Percentiles rank a stretch among this genome's conserved stretches.
Conservation (phyloP, 768 basidiomycete species). For the Calvatia gigantea region DNA sequence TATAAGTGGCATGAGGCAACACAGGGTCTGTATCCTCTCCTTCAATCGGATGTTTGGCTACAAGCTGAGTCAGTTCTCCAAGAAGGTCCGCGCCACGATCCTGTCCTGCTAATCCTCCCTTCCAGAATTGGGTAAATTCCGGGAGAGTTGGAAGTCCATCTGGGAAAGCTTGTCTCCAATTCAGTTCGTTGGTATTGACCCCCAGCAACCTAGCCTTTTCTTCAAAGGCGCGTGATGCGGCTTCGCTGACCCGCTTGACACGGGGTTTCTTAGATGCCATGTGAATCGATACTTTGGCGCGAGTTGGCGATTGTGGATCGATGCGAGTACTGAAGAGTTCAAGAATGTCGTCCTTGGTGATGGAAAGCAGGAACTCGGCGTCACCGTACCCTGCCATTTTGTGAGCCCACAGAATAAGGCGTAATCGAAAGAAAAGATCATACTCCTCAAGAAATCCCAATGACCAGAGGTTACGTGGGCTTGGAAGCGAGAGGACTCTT, state of each 20-base stretch:
- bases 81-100: conserved; percentile 46
- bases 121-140: conserved; percentile 68
- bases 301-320: conserved; percentile 62
- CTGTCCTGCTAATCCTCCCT: conserved; percentile 34
- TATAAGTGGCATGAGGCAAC: conserved; percentile 49
- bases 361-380: conserved; percentile 53
- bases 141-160: conserved; percentile 54
- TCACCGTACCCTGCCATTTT: conserved; percentile 62
- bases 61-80: conserved; percentile 51
- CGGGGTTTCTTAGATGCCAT: conserved; percentile 67
- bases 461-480: conserved; percentile 72
- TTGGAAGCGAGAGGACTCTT: conserved; percentile 75
- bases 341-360: conserved; percentile 76
- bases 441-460: conserved; percentile 84
- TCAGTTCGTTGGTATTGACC: conserved; percentile 43
- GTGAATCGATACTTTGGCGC: conserved; percentile 85
- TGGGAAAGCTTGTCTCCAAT: conserved; percentile 49
- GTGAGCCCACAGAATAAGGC: conserved; percentile 11
- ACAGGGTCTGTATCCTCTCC: conserved; percentile 46
- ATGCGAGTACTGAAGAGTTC: conserved; percentile 65
- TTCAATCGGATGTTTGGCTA: conserved; percentile 52
- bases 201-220: conserved; percentile 18
- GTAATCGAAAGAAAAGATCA: conserved; percentile 24
- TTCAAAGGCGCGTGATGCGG: conserved; percentile 63
- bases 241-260: conserved; percentile 56